phyloP scores from a whole-genome alignment of 2,329 filamentous ascomycete genomes.

The Torrubiella hemipterigena region DNA sequence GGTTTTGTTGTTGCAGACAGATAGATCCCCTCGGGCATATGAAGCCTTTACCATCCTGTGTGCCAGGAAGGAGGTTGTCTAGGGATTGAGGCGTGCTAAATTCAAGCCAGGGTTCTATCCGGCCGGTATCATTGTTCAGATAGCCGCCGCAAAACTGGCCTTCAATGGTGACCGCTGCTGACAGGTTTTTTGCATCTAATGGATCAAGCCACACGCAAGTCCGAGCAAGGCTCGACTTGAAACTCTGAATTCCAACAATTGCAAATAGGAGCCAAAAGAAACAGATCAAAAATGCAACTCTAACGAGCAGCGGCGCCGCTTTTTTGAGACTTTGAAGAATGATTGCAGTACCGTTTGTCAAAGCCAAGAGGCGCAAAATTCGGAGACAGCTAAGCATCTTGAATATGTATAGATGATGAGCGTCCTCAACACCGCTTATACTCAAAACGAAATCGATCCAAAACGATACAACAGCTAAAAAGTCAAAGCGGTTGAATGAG shows the following conservation, averaged over 20 bases:
- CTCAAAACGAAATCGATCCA: conserved; percentile 80
- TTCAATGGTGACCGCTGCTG: conserved; percentile 46
- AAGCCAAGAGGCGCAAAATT: conserved; percentile 77
- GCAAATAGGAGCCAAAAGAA: conserved; percentile 99
- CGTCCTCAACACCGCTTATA: conserved; percentile 55
- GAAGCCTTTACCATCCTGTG: conserved; percentile 62
- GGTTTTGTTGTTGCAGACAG: conserved; percentile 69
- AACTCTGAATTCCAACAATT: conserved; percentile 93
- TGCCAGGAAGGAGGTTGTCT: conserved; percentile 35
- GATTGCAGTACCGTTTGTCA: conserved; percentile 90
- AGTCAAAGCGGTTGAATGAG: conserved; percentile 91
- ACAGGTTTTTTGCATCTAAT: conserved; percentile 38
- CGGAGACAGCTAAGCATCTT: conserved; percentile 93
- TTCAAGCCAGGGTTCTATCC: conserved; percentile 54
- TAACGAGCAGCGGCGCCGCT: conserved; percentile 78
- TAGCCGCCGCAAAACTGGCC: conserved; percentile 82
- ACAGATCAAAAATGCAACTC: conserved; percentile 84
- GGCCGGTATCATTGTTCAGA: conserved; percentile 46
- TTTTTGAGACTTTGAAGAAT: conserved; percentile 94
- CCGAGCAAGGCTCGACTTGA: conserved; percentile 70
- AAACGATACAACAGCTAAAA: conserved; percentile 86
- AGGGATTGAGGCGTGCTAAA: conserved; percentile 23
- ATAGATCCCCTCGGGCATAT: conserved; percentile 74
- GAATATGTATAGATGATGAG: conserved; percentile 73
- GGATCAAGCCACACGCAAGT: conserved; percentile 71